Conservation (phyloP, 768 basidiomycete genomes). For the Xerocomellus amylosporus region DNA sequence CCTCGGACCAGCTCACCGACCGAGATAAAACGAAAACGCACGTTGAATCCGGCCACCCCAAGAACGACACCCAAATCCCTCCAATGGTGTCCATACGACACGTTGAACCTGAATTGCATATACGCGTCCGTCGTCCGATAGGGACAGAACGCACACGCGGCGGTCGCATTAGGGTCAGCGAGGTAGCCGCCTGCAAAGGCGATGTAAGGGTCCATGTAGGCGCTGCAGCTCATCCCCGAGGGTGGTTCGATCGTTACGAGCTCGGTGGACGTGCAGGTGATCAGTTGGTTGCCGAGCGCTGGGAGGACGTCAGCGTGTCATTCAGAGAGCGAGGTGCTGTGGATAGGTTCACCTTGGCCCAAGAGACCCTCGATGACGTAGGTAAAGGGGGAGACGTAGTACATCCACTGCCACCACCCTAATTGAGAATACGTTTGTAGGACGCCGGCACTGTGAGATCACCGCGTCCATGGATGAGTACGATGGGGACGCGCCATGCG, state of each 20-base stretch:
- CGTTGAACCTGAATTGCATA: not conserved
- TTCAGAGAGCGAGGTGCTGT: too few species aligned
- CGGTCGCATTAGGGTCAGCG: constrained; percentile 49
- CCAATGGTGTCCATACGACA: constrained; percentile 8
- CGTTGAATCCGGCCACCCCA: constrained; percentile 40
- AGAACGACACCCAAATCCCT: constrained; percentile 12
- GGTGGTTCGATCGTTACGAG: constrained; percentile 53
- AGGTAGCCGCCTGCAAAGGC: constrained; percentile 53
- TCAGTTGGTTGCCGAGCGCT: constrained; percentile 42
- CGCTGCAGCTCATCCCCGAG: constrained; percentile 47
- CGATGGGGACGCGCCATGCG: not conserved
- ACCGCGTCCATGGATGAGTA: not conserved
- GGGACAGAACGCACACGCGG: constrained; percentile 56
- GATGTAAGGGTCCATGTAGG: constrained; percentile 54
- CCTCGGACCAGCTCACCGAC: not conserved
- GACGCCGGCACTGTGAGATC: constrained; percentile 40
- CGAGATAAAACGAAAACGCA: constrained; percentile 12
- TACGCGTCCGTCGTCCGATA: constrained; percentile 45
- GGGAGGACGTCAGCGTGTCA: not conserved
- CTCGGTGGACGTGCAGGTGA: constrained; percentile 54
- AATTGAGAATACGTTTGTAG: constrained; percentile 42
- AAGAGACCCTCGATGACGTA: constrained; percentile 48
- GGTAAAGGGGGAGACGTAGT: constrained; percentile 48
- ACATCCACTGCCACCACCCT: constrained; percentile 35
- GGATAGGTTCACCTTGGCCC: constrained; percentile 25